phyloP scores from a whole-genome alignment of 495 filamentous ascomycete species.

The Penicillium dipodomyicola region DNA sequence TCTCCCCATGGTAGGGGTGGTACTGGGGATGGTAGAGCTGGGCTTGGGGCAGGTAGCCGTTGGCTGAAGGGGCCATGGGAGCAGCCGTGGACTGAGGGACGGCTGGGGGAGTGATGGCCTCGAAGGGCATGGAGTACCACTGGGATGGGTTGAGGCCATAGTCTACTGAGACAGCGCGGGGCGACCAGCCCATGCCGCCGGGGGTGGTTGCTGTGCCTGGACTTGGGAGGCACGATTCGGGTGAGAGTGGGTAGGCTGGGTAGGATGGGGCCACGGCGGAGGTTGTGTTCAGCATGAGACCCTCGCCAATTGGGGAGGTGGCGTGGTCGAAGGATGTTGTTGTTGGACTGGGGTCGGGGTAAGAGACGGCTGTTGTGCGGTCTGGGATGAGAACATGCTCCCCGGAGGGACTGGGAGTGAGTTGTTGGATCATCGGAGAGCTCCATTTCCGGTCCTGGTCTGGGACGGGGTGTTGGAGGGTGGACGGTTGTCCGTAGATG shows the following conservation, averaged over 20 bases:
- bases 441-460: constrained; percentile 28
- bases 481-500: constrained; percentile 21
- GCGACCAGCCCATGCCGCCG: constrained; percentile 20
- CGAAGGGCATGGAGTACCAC: constrained; percentile 40
- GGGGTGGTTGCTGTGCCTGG: constrained; percentile 16
- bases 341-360: constrained; percentile 23
- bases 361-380: constrained; percentile 18
- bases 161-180: constrained; percentile 29
- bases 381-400: constrained; percentile 26
- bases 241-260: constrained; percentile 28
- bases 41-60: constrained; percentile 21
- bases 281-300: constrained; percentile 23
- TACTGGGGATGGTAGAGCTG: constrained; percentile 24
- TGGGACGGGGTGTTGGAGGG: constrained; percentile 14
- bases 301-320: constrained; percentile 25
- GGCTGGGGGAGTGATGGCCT: constrained; percentile 28
- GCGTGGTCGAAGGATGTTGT: constrained; percentile 33
- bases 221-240: constrained; percentile 28
- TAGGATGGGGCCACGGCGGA: constrained; percentile 26
- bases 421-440: constrained; percentile 21
- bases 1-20: constrained; percentile 16
- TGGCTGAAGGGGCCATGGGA: constrained; percentile 27
- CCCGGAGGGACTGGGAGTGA: constrained; percentile 30
- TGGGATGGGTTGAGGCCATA: constrained; percentile 23
- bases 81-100: constrained; percentile 29